Percentiles rank a stretch among this genome's conserved stretches.
These are phyloP conservation scores for Euphorbia lathyris DNA, from an alignment of 345 rosid species.

Conservation along the genomic window DNA sequence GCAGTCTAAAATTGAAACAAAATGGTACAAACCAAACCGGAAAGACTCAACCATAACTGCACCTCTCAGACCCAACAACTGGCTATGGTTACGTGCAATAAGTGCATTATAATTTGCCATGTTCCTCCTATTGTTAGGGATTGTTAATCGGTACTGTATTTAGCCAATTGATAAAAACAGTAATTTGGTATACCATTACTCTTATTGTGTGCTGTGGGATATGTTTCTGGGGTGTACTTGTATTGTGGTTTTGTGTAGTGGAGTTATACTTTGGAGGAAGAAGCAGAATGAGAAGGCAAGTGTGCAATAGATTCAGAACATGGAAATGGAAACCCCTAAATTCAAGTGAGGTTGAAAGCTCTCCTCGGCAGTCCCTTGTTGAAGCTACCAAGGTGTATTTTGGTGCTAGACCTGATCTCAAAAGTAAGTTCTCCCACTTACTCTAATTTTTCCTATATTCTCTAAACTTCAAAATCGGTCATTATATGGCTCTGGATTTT, in stretches of 20 bases:
- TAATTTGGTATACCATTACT: slow-evolving; percentile 12
- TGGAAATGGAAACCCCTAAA: slow-evolving; percentile 16
- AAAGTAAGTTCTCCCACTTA: slow-evolving; percentile 24
- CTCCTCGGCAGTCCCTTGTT: slow-evolving; percentile 17
- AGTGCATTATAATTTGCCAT: slow-evolving; percentile 15
- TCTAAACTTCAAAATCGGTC: no score
- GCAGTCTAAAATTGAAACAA: slow-evolving; percentile 9
- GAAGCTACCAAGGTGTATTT: slow-evolving; percentile 19
- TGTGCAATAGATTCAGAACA: slow-evolving; percentile 11
- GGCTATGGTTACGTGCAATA: slow-evolving; percentile 28
- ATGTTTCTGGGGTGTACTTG: slow-evolving; percentile 15
- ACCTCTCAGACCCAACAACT: slow-evolving; percentile 13
- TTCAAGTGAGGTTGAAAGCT: slow-evolving; percentile 23
- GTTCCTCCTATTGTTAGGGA: slow-evolving; percentile 14
- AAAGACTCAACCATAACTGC: slow-evolving; percentile 18
- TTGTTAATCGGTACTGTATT: slow-evolving; percentile 19
- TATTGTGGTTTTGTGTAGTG: neutral
- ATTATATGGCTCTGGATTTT: no score
- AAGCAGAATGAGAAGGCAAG: neutral
- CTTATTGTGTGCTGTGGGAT: slow-evolving; percentile 19
- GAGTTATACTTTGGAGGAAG: slow-evolving; percentile 10
- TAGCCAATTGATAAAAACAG: slow-evolving; percentile 15
- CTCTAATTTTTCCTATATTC: no score
- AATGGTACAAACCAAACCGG: slow-evolving; percentile 19
- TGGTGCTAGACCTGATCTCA: slow-evolving; percentile 27